Evolutionary conservation across 495 filamentous ascomycete species (phyloP), one percentile per base, ranked within the genome.

Genomic region (Daldinia vernicosa): DNA sequence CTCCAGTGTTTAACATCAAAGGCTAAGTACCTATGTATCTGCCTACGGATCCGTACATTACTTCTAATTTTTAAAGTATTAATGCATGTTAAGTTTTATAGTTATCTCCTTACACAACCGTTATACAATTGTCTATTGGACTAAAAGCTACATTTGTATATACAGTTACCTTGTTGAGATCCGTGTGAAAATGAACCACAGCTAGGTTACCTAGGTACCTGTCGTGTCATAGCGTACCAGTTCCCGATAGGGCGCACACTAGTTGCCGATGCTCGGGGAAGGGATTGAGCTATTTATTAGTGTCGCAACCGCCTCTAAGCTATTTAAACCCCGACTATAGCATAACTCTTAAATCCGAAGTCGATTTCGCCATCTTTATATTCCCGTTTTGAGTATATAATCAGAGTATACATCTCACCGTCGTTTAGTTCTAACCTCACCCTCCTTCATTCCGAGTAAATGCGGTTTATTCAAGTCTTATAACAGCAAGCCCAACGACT

Each of bases 331-430:
- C 51, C 51, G 51, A 57, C 37, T 35, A 45, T n/a, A 3, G 12
- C 33, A 55, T 19, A 40, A 17, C 15, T 12, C 15, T 47, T 57
- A 62, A 62, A 56, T 39, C 58, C 51, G 58, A 50, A 50, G 1
- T 61, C 51, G 37, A 35, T 68, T 28, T 52, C 58, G 51, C 66
- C 39, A 67, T 68, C 32, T 68, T 37, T 19, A 57, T 62, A 54
- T 53, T 62, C 40, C 43, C 30, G 19, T 2, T 30, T 26, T 37
- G 5, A 57, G 32, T 57, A n/a, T n/a, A n/a, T n/a, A 35, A 57
- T 35, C 19, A 57, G 19, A 57, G 19, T 40, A 22, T 40, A 57
- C 19, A 57, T 57, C 32, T 57, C 54, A 57, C 30, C 33, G 54
- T 22, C 4, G 11, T 15, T 12, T 27, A 24, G 12, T 11, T 53